Conservation (phyloP, 2,329 filamentous ascomycete species). For the Hortaea werneckii region DNA sequence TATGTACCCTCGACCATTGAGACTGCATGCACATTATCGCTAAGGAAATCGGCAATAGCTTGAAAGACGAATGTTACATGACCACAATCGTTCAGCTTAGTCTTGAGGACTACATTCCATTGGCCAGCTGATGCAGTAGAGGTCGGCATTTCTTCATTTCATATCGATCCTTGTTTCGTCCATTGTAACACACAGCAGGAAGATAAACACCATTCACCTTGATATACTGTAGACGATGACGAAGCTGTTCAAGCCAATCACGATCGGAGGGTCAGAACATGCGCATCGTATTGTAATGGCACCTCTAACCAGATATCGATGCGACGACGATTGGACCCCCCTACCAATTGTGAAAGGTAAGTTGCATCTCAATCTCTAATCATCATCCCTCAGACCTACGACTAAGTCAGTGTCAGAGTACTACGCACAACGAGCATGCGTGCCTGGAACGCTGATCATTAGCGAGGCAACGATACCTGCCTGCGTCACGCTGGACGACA, state of each 20-base stretch:
- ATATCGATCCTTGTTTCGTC: no score
- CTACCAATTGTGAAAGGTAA: slow-evolving; percentile 7
- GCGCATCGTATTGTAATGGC: slow-evolving; percentile 43
- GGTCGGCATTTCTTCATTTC: no score
- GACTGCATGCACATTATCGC: no score
- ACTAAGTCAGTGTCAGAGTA: slow-evolving; percentile 15
- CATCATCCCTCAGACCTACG: not conserved
- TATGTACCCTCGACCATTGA: no score
- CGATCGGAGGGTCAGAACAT: slow-evolving; percentile 30
- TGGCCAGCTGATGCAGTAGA: no score
- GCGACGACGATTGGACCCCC: slow-evolving; percentile 28
- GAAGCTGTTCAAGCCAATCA: slow-evolving; percentile 28
- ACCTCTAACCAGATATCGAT: slow-evolving; percentile 43
- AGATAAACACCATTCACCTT: no score
- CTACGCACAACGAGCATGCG: slow-evolving; percentile 21
- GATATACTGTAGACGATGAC: not conserved
- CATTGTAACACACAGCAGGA: no score
- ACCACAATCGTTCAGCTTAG: no score
- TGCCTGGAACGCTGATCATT: slow-evolving; percentile 23
- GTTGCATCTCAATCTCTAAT: not conserved
- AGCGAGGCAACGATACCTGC: slow-evolving; percentile 26
- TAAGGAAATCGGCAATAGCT: no score
- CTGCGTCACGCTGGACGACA: slow-evolving; percentile 8
- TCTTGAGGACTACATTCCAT: no score
- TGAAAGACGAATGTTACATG: no score